Evolutionary conservation across 441 rosid species (phyloP).

Genomic region (Corymbia citriodora): DNA sequence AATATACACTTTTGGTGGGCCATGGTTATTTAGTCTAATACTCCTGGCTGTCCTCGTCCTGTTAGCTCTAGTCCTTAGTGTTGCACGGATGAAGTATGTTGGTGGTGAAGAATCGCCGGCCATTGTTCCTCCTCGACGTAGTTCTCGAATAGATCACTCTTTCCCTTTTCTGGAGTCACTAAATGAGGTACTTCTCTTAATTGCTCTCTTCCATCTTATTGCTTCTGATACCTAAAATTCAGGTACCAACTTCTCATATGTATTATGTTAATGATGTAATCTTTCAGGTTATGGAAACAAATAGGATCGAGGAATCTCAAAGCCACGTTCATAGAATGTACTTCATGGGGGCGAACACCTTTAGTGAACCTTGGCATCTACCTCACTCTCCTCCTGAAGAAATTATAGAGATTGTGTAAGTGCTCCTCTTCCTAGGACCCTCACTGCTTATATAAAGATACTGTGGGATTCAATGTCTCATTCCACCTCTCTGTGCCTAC

Average conservation of each 20-base stretch:
- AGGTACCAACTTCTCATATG: neutral
- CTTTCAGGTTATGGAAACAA: conserved; percentile 73
- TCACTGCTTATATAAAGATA: neutral
- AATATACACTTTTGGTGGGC: conserved; percentile 92
- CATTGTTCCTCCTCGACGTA: conserved; percentile 47
- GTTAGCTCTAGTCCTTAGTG: conserved; percentile 84
- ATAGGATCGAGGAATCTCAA: conserved; percentile 78
- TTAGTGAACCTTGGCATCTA: conserved; percentile 86
- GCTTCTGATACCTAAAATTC: neutral
- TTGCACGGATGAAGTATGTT: conserved; percentile 85
- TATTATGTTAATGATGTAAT: conserved; percentile 1
- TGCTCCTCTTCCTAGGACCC: neutral
- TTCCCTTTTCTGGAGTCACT: conserved; percentile 90
- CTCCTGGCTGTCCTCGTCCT: conserved; percentile 70
- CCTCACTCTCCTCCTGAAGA: conserved; percentile 78
- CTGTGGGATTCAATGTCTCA: neutral
- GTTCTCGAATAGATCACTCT: conserved; percentile 71
- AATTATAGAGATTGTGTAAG: conserved; percentile 80
- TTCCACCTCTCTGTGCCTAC: conserved; percentile 1
- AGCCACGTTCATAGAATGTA: conserved; percentile 87
- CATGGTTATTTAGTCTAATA: conserved; percentile 77
- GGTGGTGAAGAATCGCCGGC: conserved; percentile 75
- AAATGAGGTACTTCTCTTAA: conserved; percentile 52
- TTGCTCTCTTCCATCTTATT: neutral
- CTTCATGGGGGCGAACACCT: conserved; percentile 87